phyloP scores from a whole-genome alignment of 2,329 filamentous ascomycete genomes.

The Zasmidium citrigriseum region DNA sequence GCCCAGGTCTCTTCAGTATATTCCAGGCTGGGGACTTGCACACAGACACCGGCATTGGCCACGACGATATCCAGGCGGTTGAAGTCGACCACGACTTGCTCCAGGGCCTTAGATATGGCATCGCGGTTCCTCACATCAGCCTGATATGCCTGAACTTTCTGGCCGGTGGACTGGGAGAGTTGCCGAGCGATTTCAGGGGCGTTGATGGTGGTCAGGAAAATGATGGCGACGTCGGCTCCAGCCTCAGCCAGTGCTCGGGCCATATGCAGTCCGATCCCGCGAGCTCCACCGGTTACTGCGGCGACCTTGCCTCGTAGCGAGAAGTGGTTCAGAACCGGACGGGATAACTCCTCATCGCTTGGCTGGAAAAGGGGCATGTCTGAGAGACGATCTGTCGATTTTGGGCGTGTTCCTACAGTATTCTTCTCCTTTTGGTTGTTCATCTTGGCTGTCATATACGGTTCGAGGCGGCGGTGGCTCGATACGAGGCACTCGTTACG shows the following conservation, averaged over 20 bases:
- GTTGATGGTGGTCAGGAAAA: slow-evolving; percentile 62
- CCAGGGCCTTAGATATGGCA: slow-evolving; percentile 58
- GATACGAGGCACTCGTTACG: too few species aligned
- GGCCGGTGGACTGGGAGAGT: slow-evolving; percentile 59
- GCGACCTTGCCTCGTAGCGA: slow-evolving; percentile 56
- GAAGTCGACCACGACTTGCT: slow-evolving; percentile 67
- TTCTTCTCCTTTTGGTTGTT: too few species aligned
- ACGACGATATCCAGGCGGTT: slow-evolving; percentile 68
- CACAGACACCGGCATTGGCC: slow-evolving; percentile 70
- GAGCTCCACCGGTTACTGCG: slow-evolving; percentile 59
- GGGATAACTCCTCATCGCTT: too few species aligned
- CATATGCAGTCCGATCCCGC: slow-evolving; percentile 68
- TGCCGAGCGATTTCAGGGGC: slow-evolving; percentile 67
- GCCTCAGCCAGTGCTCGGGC: slow-evolving; percentile 66
- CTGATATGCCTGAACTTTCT: slow-evolving; percentile 70
- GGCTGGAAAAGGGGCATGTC: too few species aligned
- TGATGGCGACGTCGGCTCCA: slow-evolving; percentile 66
- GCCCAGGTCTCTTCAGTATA: slow-evolving; percentile 71
- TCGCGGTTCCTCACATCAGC: slow-evolving; percentile 60
- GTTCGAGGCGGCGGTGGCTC: too few species aligned
- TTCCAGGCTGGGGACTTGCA: slow-evolving; percentile 67
- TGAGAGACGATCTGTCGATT: too few species aligned
- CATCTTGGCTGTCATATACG: too few species aligned
- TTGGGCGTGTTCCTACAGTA: too few species aligned
- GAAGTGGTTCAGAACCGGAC: slow-evolving; percentile 53